Evolutionary conservation across 1,284 basidiomycete genomes (phyloP).

Genomic region (Schizophyllum commune): DNA sequence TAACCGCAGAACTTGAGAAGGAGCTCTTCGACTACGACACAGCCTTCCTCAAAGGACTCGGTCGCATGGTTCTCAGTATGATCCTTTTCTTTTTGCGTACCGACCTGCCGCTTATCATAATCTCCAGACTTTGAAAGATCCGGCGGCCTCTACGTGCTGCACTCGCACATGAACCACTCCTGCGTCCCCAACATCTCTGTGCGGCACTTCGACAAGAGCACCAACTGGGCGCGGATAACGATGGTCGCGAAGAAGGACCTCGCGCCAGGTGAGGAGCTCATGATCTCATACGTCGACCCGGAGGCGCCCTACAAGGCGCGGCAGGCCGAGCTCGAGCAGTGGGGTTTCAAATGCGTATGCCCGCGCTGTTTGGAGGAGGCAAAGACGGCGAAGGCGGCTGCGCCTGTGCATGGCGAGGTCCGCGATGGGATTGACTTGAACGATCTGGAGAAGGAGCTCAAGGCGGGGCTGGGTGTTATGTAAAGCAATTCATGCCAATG

Average conservation of each 20-base stretch:
- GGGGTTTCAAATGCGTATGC: conserved; percentile 74
- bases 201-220: conserved; percentile 59
- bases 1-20: conserved; percentile 42
- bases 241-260: conserved; percentile 65
- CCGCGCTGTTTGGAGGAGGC: conserved; percentile 51
- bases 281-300: conserved; percentile 77
- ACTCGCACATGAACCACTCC: conserved; percentile 83
- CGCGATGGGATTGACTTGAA: conserved; percentile 12
- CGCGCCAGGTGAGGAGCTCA: conserved; percentile 63
- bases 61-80: conserved; percentile 78
- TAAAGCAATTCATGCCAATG: conserved; percentile 14
- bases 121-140: conserved; percentile 75
- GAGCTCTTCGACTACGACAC: conserved; percentile 67
- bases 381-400: conserved; percentile 19
- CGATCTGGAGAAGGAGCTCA: conserved; percentile 41
- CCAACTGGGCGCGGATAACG: conserved; percentile 59
- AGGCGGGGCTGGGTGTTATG: conserved; percentile 39
- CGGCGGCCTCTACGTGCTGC: conserved; percentile 80
- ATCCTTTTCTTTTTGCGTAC: conserved; percentile 10
- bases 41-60: conserved; percentile 66
- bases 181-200: conserved; percentile 76
- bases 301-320: conserved; percentile 43
- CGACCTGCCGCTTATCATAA: too few relatives aligned
- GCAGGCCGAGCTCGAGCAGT: conserved; percentile 53
- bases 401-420: conserved; percentile 11